Conservation (phyloP, 768 basidiomycete species). For the Pleurotus tuoliensis region DNA sequence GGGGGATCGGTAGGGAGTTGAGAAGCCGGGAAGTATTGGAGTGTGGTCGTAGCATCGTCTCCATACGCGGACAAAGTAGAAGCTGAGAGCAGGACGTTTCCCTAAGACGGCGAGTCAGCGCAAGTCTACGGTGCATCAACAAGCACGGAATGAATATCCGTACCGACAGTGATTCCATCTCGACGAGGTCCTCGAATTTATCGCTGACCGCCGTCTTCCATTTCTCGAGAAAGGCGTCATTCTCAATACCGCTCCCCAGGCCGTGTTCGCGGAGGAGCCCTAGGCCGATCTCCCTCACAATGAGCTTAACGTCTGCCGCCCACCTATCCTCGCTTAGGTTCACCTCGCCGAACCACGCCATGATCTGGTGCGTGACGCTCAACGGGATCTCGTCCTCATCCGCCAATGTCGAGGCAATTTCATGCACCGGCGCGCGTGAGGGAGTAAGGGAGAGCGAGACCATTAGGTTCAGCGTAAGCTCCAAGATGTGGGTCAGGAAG, state of each 20-base stretch:
- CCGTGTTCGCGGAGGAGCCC: constrained; percentile 50
- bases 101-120: constrained; percentile 39
- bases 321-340: constrained; percentile 42
- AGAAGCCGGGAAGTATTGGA: constrained; percentile 77
- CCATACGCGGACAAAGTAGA: constrained; percentile 22
- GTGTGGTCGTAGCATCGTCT: constrained; percentile 20
- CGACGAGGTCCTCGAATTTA: constrained; percentile 60
- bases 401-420: constrained; percentile 56
- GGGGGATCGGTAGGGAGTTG: constrained; percentile 73
- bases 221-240: constrained; percentile 50
- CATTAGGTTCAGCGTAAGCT: constrained; percentile 70
- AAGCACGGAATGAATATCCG: constrained; percentile 14
- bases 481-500: constrained; percentile 69
- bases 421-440: constrained; percentile 50
- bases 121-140: neutral
- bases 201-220: constrained; percentile 83
- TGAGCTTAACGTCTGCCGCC: constrained; percentile 57
- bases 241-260: constrained; percentile 28
- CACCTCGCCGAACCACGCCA: constrained; percentile 79
- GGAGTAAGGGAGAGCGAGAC: constrained; percentile 57
- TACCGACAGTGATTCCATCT: constrained; percentile 68
- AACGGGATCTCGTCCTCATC: constrained; percentile 71
- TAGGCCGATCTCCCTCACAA: constrained; percentile 75
- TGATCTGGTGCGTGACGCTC: constrained; percentile 60
- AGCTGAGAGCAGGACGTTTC: constrained; percentile 61